Percentiles rank a stretch among this genome's conserved stretches.
Evolutionary conservation across 805 yeast species (phyloP).

Genomic region (Pichia exigua): DNA sequence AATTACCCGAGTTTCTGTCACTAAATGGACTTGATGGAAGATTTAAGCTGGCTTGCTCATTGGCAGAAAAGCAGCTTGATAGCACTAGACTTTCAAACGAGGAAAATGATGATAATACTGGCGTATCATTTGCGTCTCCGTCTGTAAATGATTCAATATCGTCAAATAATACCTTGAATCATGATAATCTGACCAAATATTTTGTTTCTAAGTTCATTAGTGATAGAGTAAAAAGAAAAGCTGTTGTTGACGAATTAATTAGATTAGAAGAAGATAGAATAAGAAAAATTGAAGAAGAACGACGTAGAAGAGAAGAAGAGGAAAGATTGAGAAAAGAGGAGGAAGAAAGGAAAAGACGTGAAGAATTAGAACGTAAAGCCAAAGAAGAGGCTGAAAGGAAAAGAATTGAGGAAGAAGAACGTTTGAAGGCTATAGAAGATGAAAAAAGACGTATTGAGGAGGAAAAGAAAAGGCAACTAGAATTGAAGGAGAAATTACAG

Average conservation of each 20-base stretch:
- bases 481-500: conserved; percentile 10
- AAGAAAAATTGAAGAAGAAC: conserved; percentile 14
- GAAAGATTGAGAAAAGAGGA: conserved; percentile 17
- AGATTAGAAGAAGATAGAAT: conserved; percentile 15
- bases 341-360: conserved; percentile 15
- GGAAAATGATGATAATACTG: not conserved
- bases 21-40: conserved; percentile 3
- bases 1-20: conserved; percentile 5
- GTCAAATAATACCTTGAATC: not conserved
- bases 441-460: conserved; percentile 15
- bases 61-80: not conserved
- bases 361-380: conserved; percentile 14
- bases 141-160: not conserved
- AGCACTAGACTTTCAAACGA: not conserved
- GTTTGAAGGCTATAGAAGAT: conserved; percentile 10
- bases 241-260: conserved; percentile 7
- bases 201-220: not conserved
- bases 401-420: conserved; percentile 15
- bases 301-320: conserved; percentile 18
- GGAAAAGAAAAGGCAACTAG: conserved; percentile 18
- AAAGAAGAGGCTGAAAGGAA: conserved; percentile 13
- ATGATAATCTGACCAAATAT: not conserved
- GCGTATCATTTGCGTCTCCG: not conserved
- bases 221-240: not conserved
- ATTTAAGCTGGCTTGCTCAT: not conserved